Conservation (phyloP, 2,329 filamentous ascomycete genomes). For the Cadophora sp. region DNA sequence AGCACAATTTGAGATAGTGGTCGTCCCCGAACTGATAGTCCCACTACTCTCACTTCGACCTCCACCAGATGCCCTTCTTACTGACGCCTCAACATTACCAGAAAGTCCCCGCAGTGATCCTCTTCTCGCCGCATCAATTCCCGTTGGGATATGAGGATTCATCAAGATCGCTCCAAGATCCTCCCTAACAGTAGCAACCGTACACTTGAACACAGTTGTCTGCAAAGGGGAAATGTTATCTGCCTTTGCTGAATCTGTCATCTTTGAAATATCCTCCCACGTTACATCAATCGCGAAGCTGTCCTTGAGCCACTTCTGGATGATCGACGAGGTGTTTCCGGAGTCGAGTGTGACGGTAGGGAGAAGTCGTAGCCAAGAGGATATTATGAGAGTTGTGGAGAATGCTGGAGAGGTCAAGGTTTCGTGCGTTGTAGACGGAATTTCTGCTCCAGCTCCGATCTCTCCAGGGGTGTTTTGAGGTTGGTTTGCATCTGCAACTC, state of each 20-base stretch:
- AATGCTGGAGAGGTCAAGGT: background rate
- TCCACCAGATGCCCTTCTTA: background rate
- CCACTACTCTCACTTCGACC: background rate
- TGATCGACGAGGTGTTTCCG: background rate
- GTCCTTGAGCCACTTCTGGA: conserved; percentile 2
- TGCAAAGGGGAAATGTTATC: conserved; percentile 5
- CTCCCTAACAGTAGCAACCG: background rate
- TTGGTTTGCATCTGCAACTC: background rate
- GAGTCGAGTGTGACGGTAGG: background rate
- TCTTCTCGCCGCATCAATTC: background rate
- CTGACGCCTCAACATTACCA: conserved; percentile 1
- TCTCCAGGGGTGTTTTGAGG: background rate
- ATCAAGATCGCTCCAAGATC: background rate
- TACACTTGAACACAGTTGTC: background rate
- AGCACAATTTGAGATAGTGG: background rate
- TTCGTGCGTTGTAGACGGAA: background rate
- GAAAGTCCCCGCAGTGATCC: conserved; percentile 1
- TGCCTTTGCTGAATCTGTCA: background rate
- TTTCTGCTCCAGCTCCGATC: too few relatives aligned
- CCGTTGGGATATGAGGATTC: background rate
- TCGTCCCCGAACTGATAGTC: too few relatives aligned
- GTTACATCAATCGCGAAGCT: background rate
- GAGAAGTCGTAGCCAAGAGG: conserved; percentile 6
- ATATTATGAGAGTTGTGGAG: background rate
- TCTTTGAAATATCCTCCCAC: background rate